Conservation (phyloP, 768 basidiomycete species). For the Mycena alexandri region DNA sequence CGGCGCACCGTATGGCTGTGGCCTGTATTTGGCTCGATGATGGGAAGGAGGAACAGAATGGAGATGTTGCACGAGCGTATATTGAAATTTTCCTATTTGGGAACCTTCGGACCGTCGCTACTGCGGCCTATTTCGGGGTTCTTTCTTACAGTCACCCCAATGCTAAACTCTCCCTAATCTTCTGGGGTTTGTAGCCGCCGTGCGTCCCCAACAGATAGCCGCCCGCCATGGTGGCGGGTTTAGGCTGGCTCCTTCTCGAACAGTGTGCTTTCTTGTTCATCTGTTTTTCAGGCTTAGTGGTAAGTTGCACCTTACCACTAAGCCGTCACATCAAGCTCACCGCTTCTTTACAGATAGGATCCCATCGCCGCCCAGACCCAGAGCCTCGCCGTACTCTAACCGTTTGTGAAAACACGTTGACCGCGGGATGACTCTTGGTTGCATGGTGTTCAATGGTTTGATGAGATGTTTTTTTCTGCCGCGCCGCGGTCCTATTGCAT, state of each 20-base stretch:
- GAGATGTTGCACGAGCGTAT: slow-evolving; percentile 8
- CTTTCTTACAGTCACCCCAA: slow-evolving; percentile 24
- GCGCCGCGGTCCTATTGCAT: background rate
- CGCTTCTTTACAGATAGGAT: slow-evolving; percentile 6
- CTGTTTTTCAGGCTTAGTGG: background rate
- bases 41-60: background rate
- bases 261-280: background rate
- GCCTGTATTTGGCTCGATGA: background rate
- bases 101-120: background rate
- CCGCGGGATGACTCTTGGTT: too few species aligned
- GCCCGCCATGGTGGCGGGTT: slow-evolving; percentile 14
- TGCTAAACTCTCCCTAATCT: slow-evolving; percentile 22
- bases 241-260: background rate
- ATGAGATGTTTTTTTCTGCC: background rate
- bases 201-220: slow-evolving; percentile 17
- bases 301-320: too few species aligned
- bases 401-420: slow-evolving; percentile 6
- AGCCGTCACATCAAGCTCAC: slow-evolving; percentile 17
- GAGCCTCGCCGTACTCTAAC: slow-evolving; percentile 16
- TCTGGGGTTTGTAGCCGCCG: background rate
- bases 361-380: slow-evolving; percentile 20
- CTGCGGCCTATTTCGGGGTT: slow-evolving; percentile 29
- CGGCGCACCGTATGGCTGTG: too few species aligned
- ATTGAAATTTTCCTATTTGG: slow-evolving; percentile 17
- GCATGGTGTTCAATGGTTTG: too few species aligned